Evolutionary conservation across 495 filamentous ascomycete genomes (phyloP).

Genomic region (Physcia stellaris): DNA sequence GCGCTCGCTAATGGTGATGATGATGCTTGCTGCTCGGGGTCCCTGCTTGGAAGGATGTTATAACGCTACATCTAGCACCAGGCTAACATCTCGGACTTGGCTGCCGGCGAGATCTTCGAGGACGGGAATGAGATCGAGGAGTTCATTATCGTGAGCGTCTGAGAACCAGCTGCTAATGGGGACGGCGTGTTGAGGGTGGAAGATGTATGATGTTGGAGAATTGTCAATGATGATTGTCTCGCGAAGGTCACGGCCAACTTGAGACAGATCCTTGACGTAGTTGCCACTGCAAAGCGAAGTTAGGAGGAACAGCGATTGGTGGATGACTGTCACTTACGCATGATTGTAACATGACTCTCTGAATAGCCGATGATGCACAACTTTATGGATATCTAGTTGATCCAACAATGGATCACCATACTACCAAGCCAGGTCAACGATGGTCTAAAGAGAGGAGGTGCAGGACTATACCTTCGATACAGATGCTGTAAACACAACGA

Average conservation of each 20-base stretch:
- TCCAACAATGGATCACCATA: constrained; percentile 95
- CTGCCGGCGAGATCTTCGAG: constrained; percentile 87
- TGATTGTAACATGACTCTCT: constrained; percentile 98
- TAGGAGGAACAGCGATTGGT: no score
- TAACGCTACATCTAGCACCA: constrained; percentile 92
- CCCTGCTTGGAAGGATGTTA: constrained; percentile 26
- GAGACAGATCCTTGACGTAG: constrained; percentile 88
- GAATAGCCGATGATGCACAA: constrained; percentile 93
- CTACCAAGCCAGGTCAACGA: constrained; percentile 27
- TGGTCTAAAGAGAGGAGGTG: constrained; percentile 1
- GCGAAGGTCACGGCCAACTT: constrained; percentile 87
- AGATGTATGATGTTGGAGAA: constrained; percentile 97
- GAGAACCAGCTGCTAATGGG: constrained; percentile 99
- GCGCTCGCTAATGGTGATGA: constrained; percentile 1
- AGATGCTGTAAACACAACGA: constrained; percentile 97
- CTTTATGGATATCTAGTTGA: constrained; percentile 92
- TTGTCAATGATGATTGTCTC: constrained; percentile 99
- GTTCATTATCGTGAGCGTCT: constrained; percentile 98
- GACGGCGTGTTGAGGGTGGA: constrained; percentile 97
- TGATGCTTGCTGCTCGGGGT: neutral
- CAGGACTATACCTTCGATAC: constrained; percentile 69
- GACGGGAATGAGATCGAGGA: constrained; percentile 94
- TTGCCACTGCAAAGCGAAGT: no score
- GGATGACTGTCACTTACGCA: no score
- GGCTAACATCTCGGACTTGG: constrained; percentile 87